Base-by-base conservation (phyloP, 768 basidiomycete species). In the Termitomyces sp. region DNA sequence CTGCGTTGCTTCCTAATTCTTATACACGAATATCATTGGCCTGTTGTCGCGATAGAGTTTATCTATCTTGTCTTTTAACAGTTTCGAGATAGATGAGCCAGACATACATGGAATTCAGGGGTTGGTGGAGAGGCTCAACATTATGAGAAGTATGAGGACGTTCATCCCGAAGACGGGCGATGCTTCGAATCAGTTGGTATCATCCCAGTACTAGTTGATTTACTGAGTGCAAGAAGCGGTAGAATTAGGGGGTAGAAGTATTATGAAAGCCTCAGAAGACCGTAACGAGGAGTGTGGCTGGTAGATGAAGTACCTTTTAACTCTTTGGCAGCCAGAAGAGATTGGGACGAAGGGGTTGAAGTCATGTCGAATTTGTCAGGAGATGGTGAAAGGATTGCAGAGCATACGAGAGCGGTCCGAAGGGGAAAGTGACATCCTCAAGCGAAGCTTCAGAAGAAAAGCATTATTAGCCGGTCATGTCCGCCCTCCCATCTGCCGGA, bases 41-140 rank as follows among this genome's bases (percentile, higher is more conserved):
- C 64, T 68, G 53, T 75, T 73, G 51, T 78, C 78, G 24, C 73
- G 71, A 58, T 78, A 80, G 15, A 80, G 63, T 44, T 62, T 71
- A 62, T 80, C 78, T 22, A 80, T 77, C 55, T 80, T 77, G 74
- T 24, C 78, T 69, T 56, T 80, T 80, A 2, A 77, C 71, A 1
- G 77, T 78, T 62, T 80, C 78, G 0, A 77, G 78, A 61, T 80
- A 80, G 15, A 80, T 53, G 2, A 77, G 60, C 69, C 71, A 80
- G 46, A 78, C 65, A 77, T 79, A 42, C 17, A 11, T 19, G n/a
- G 32, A 15, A 24, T 7, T 53, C 12, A 10, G 12, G 15, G 12
- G 3, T 53, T 32, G 42, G 17, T 28, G 7, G 38, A 17, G 24
- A 34, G 26, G 6, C 28, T 42, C 28, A 8, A 26, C 19, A 51